Evolutionary conservation across 208 protist species (phyloP).

Genomic region (Trypanosoma avium): DNA sequence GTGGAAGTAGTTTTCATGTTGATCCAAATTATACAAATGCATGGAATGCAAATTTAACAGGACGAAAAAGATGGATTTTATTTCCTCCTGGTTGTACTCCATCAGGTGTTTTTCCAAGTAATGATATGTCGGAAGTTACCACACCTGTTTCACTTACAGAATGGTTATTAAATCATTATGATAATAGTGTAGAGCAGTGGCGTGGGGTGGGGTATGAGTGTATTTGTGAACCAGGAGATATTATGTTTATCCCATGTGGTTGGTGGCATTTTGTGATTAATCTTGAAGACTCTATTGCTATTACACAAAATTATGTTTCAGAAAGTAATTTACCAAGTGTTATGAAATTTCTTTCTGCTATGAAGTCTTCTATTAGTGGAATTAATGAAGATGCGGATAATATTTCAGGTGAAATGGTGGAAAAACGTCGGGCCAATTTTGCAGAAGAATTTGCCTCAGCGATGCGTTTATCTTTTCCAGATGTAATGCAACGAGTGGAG

Average conservation of each 20-base stretch:
- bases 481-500: conserved; percentile 59
- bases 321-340: conserved; percentile 69
- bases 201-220: conserved; percentile 72
- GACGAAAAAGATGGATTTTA: conserved; percentile 87
- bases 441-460: conserved; percentile 58
- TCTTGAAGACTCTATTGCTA: conserved; percentile 80
- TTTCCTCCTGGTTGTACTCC: conserved; percentile 78
- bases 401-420: conserved; percentile 41
- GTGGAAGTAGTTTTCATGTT: conserved; percentile 88
- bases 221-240: conserved; percentile 85
- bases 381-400: conserved; percentile 83
- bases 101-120: conserved; percentile 72
- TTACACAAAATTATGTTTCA: conserved; percentile 92
- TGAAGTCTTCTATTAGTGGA: conserved; percentile 84
- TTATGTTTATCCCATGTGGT: conserved; percentile 88
- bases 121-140: conserved; percentile 82
- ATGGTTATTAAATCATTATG: conserved; percentile 88
- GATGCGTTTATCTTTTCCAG: conserved; percentile 57
- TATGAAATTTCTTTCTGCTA: conserved; percentile 79
- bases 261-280: conserved; percentile 93
- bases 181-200: conserved; percentile 66
- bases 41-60: conserved; percentile 90
- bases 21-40: conserved; percentile 89
- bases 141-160: conserved; percentile 88
- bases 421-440: conserved; percentile 50